Base-by-base conservation (phyloP, 139 green algal genomes). In the Pseudopediastrum boryanum region DNA sequence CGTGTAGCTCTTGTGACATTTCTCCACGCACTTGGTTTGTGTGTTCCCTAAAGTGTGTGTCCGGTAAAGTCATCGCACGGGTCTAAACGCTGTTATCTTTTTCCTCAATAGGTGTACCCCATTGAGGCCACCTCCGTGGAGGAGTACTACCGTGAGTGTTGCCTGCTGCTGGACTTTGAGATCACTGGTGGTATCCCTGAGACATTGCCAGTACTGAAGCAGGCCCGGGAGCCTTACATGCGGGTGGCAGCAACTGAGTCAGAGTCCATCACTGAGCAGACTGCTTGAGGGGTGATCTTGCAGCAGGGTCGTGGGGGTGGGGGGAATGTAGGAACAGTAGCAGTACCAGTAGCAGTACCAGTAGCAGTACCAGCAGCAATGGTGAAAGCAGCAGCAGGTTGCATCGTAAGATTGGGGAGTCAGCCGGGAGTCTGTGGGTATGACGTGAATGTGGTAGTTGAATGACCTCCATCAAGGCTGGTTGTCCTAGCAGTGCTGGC, bases 181-280 rank as follows among this genome's bases (percentile, higher is more conserved):
- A 96, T 99, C 75, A 95, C 87, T 7, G 88, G 86, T 1, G 96
- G 96, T 50, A 98, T 99, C 63, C 94, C 95, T 2, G 90, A 98
- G 77, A 98, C 96, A 3, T 85, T 97, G 74, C 96, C 96, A 3
- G 58, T 67, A 3, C 83, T 99, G 71, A 74, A 96, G 63, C 75
- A 73, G 5, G 68, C 84, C 25, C 74, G 94, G 48, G 54, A 87
- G 56, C 62, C 52, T 0, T 84, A 83, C 74, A 80, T 80, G 46
- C 46, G 12, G 46, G 13, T 16, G 16, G 46, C 46, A 56, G 46
- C 46, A 56, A 16, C 46, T 56, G 46, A 56, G 46, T n/a, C 13
- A 12, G 46, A n/a, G 46, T 16, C n/a, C n/a, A n/a, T n/a, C n/a
- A n/a, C n/a, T n/a, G n/a, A n/a, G 16, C 48, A 58, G 48, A 58